Evolutionary conservation across 1,139 yeast genomes (phyloP), one percentile per base, ranked within the genome.

Genomic region (Candida sp.): DNA sequence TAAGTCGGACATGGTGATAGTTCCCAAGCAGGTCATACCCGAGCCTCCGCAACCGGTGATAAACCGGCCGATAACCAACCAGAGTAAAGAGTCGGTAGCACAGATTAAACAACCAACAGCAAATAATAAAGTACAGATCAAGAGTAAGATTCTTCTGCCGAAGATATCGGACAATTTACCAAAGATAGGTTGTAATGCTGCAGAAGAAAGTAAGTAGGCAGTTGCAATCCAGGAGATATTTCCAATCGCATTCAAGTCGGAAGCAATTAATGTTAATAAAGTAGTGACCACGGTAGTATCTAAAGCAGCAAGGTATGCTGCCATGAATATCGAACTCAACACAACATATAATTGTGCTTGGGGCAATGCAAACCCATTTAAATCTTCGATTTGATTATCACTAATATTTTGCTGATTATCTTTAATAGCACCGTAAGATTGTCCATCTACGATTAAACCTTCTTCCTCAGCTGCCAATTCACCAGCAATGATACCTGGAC

Each of bases 161-260:
- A 84, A 88, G 37, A 89, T 87, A 55, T 89, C 97, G 4, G 95
- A 84, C 30, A 90, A 63, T 57, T 88, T 89, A 22, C 97, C 97
- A 53, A 84, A 88, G 22, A 90, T 64, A 1, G 97, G 97, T 62
- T 73, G 79, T 53, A 71, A 72, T 1, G 78, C 78, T 1, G 79
- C 63, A 11, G 72, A 61, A 5, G 75, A 65, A 45, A 73, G 60
- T 44, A 73, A 56, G 45, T 66, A 68, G 4, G 77, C 65, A 22
- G 75, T 70, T 22, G 80, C 75, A 46, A 71, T 73, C 81, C 77
- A 73, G 22, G 77, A 69, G 45, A 73, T 67, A 51, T 66, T 61
- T 29, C 67, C 58, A 39, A 70, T 63, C 25, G 73, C 66, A 47
- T 66, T 52, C 54, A 73, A 59, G 49, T 74, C 77, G 1, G 76